Evolutionary conservation across 768 basidiomycete species (phyloP).

Genomic region (Suillus variegatus): DNA sequence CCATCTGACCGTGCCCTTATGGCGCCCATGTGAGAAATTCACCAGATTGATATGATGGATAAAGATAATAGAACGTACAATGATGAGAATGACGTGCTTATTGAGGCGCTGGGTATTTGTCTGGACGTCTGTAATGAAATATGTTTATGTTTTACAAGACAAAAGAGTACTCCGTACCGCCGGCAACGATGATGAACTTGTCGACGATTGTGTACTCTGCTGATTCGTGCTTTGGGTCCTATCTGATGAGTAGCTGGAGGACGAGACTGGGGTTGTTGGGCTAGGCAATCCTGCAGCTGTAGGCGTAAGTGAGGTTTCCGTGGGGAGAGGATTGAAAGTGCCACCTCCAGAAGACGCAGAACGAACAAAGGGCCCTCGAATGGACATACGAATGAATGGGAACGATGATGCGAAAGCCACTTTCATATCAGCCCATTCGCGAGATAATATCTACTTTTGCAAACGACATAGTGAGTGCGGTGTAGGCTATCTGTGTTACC

Average conservation of each 20-base stretch:
- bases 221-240: not conserved
- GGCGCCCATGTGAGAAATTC: conserved; percentile 5
- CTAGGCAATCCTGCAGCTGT: not conserved
- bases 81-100: not conserved
- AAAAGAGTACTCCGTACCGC: not conserved
- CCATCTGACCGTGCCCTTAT: conserved; percentile 6
- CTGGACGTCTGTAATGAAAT: not conserved
- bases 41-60: not conserved
- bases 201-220: not conserved
- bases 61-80: conserved; percentile 6
- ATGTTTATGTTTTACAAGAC: not conserved
- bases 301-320: not conserved
- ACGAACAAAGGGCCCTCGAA: not conserved
- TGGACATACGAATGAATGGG: not conserved
- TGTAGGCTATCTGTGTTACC: not conserved
- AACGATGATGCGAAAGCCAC: not conserved
- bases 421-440: not conserved
- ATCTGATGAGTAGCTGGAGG: not conserved
- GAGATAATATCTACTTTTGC: not conserved
- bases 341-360: not conserved
- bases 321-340: not conserved
- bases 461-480: not conserved
- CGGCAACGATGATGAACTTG: not conserved
- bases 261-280: not conserved
- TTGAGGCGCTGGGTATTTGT: not conserved